Conservation (phyloP, 2,329 filamentous ascomycete genomes). For the Epichloe glyceriae region DNA sequence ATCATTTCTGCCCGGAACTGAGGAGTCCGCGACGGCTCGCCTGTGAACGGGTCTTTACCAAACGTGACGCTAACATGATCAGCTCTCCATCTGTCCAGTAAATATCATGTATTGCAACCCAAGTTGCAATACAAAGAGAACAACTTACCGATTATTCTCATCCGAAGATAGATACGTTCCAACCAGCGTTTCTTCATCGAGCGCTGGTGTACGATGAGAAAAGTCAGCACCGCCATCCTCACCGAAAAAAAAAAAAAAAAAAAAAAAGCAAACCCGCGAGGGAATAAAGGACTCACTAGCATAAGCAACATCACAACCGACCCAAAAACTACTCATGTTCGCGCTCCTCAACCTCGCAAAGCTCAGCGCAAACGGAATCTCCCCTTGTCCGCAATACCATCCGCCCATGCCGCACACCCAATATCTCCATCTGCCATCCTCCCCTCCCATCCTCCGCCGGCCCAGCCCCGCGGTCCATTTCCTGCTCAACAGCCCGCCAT, state of each 20-base stretch:
- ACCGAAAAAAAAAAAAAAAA: background rate
- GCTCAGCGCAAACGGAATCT: conserved; percentile 21
- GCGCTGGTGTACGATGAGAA: conserved; percentile 12
- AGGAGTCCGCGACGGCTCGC: background rate
- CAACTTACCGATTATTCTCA: conserved; percentile 24
- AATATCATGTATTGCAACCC: background rate
- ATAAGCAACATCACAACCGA: conserved; percentile 29
- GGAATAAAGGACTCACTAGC: conserved; percentile 23
- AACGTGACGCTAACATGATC: conserved; percentile 6
- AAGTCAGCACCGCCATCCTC: conserved; percentile 1
- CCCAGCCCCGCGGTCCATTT: conserved; percentile 11
- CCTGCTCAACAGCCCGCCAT: conserved; percentile 15
- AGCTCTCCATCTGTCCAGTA: background rate
- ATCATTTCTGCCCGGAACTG: conserved; percentile 22
- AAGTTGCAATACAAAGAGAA: background rate
- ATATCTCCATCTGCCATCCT: conserved; percentile 13
- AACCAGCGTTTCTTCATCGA: conserved; percentile 22
- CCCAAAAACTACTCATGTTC: conserved; percentile 28
- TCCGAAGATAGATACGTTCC: conserved; percentile 32
- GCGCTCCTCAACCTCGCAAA: conserved; percentile 14
- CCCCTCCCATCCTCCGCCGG: conserved; percentile 10
- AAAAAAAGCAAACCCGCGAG: background rate
- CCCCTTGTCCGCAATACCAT: conserved; percentile 27
- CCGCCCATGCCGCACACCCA: conserved; percentile 24
- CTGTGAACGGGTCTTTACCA: conserved; percentile 2